Base-by-base conservation (phyloP, 2,329 filamentous ascomycete species). In the Cryphonectria nitschkei region DNA sequence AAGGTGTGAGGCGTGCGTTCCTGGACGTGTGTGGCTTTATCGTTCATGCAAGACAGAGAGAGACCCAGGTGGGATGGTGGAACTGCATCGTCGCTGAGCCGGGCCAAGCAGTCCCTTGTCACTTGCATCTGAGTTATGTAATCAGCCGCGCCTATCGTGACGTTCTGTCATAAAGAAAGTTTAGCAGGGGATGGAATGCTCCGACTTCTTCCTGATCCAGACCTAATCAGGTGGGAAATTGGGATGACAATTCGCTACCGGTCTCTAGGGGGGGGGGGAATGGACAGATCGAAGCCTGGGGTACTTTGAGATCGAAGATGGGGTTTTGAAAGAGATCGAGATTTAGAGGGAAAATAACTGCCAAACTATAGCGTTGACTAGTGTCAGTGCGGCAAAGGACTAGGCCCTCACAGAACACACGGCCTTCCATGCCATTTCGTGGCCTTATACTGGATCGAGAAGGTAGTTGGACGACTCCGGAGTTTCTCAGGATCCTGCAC, bases 91-190 rank as follows among this genome's bases (percentile, higher is more conserved):
- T 34, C 34, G 34, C 6, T 34, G 34, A 34, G 34, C 6, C 34
- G 34, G 26, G 26, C 26, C 26, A 26, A 26, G 26, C 34, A 54
- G 26, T 13, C 26, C 52, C 52, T 29, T 16, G 26, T 29, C 54
- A 32, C 6, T 13, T 13, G 32, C 34, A 37, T n/a, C 58, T 61
- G 6, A 6, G 2, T 61, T 61, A 61, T 37, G 32, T 61, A 39
- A 61, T 13, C 32, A 61, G 9, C 32, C 34, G 58, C 34, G 58
- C 58, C 34, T 61, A 61, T 61, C 56, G 56, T 16, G 56, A 37
- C 32, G 29, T 61, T 46, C 5, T 46, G 5, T 6, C 37, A 39
- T 8, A 11, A 39, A 39, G 8, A 39, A 39, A 11, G 11, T 9
- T 11, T 9, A 11, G 37, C 37, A 39, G 37, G 37, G 37, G 37